These are phyloP conservation scores for Calvatia gigantea DNA, from an alignment of 768 basidiomycete species.

Conservation along the genomic window DNA sequence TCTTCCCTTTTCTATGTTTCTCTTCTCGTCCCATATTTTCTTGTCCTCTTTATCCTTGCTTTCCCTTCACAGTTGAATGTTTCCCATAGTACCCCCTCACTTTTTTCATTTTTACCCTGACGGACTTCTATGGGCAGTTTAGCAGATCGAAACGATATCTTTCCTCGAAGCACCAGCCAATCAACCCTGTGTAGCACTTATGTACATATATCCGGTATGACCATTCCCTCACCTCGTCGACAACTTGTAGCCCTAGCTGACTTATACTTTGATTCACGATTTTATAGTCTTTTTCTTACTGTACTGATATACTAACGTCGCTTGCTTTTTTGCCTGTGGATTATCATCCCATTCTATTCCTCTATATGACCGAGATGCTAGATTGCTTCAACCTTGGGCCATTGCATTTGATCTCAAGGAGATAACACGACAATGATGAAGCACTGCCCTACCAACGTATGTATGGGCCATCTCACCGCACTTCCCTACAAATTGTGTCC, in stretches of 20 bases:
- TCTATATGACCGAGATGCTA: too few species aligned
- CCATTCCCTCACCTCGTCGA: slow-evolving; percentile 13
- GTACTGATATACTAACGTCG: slow-evolving; percentile 11
- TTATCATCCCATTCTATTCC: neutral
- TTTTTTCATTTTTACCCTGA: slow-evolving; percentile 13
- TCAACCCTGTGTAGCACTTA: slow-evolving; percentile 15
- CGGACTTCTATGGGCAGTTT: slow-evolving; percentile 10
- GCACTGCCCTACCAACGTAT: too few species aligned
- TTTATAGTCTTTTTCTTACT: slow-evolving; percentile 10
- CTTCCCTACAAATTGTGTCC: too few species aligned
- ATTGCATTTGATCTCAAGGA: too few species aligned
- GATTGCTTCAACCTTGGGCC: too few species aligned
- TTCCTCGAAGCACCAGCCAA: slow-evolving; percentile 10
- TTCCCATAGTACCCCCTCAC: slow-evolving; percentile 10
- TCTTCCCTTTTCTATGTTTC: slow-evolving; percentile 11
- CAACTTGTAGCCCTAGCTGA: slow-evolving; percentile 25
- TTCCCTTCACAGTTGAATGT: slow-evolving; percentile 11
- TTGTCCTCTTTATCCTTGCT: slow-evolving; percentile 4
- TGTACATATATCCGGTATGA: slow-evolving; percentile 26
- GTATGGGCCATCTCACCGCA: too few species aligned
- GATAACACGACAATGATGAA: too few species aligned
- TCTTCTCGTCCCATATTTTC: slow-evolving; percentile 6
- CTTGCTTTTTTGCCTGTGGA: neutral
- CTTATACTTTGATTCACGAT: slow-evolving; percentile 13
- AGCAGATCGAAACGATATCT: slow-evolving; percentile 5